Conservation (phyloP, 2,329 filamentous ascomycete species). For the Triangularia setosa region DNA sequence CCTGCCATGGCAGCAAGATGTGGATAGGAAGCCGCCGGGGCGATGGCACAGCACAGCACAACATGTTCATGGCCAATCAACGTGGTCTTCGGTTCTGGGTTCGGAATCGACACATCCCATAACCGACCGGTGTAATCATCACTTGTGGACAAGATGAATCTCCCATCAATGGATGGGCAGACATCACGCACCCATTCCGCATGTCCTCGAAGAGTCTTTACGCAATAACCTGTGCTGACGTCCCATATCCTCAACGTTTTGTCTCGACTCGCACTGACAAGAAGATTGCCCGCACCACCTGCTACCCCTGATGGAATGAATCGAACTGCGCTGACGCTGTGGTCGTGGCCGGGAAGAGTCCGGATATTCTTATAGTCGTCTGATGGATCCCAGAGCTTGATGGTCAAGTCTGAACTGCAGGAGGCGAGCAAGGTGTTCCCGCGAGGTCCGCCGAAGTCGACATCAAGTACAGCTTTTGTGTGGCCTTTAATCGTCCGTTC, state of each 20-base stretch:
- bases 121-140: slow-evolving; percentile 77
- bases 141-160: slow-evolving; percentile 76
- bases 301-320: slow-evolving; percentile 83
- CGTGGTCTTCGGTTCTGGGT: slow-evolving; percentile 69
- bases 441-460: slow-evolving; percentile 84
- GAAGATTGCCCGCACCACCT: slow-evolving; percentile 75
- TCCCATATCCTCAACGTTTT: slow-evolving; percentile 88
- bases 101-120: slow-evolving; percentile 74
- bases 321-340: slow-evolving; percentile 82
- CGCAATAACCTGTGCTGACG: slow-evolving; percentile 84
- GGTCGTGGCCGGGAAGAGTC: slow-evolving; percentile 86
- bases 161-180: slow-evolving; percentile 74
- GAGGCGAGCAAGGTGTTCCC: slow-evolving; percentile 74
- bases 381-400: slow-evolving; percentile 90
- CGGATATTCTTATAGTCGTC: slow-evolving; percentile 95
- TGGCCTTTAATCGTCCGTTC: slow-evolving; percentile 90
- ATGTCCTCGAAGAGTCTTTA: slow-evolving; percentile 85
- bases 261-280: slow-evolving; percentile 83
- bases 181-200: slow-evolving; percentile 90
- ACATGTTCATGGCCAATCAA: slow-evolving; percentile 84
- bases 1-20: slow-evolving; percentile 74
- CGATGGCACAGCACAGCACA: slow-evolving; percentile 82
- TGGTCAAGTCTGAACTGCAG: slow-evolving; percentile 84
- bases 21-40: slow-evolving; percentile 73
- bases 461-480: slow-evolving; percentile 80